These are phyloP conservation scores for Pleoardoris graminearum DNA, from an alignment of 2,329 filamentous ascomycete genomes.

Conservation along the genomic window DNA sequence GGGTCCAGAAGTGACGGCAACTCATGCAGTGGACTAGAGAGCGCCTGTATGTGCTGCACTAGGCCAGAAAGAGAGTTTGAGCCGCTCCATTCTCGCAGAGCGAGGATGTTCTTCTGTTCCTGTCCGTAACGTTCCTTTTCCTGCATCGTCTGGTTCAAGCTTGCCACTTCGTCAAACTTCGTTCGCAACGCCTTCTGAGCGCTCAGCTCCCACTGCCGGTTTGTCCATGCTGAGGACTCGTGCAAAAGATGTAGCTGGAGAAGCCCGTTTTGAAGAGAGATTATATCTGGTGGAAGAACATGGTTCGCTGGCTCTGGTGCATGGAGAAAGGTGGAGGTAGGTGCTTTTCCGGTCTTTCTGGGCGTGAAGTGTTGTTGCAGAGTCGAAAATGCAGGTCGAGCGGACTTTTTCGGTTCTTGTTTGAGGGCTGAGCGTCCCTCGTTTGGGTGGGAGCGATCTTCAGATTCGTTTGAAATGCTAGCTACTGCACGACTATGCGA, in stretches of 20 bases:
- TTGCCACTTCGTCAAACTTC: slow-evolving; percentile 45
- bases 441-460: slow-evolving; percentile 16
- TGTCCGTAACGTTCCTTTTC: slow-evolving; percentile 41
- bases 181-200: slow-evolving; percentile 34
- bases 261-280: slow-evolving; percentile 42
- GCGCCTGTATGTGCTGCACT: slow-evolving; percentile 40
- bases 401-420: slow-evolving; percentile 29
- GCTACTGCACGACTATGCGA: slow-evolving; percentile 12
- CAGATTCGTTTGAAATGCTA: slow-evolving; percentile 14
- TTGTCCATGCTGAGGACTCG: slow-evolving; percentile 24
- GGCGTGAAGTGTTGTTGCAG: slow-evolving; percentile 48
- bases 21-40: slow-evolving; percentile 44
- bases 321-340: slow-evolving; percentile 41
- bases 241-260: slow-evolving; percentile 46
- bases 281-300: slow-evolving; percentile 34
- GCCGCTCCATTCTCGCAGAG: slow-evolving; percentile 41
- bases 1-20: slow-evolving; percentile 38
- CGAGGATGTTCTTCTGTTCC: slow-evolving; percentile 43
- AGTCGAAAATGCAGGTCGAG: slow-evolving; percentile 43
- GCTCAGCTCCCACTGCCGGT: slow-evolving; percentile 38
- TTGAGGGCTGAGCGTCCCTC: slow-evolving; percentile 21
- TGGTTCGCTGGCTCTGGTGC: slow-evolving; percentile 27
- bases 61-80: slow-evolving; percentile 31
- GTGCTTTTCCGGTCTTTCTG: slow-evolving; percentile 40
- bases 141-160: slow-evolving; percentile 39